phyloP scores from a whole-genome alignment of 73 alveolate species.

The Blepharisma stoltei region DNA sequence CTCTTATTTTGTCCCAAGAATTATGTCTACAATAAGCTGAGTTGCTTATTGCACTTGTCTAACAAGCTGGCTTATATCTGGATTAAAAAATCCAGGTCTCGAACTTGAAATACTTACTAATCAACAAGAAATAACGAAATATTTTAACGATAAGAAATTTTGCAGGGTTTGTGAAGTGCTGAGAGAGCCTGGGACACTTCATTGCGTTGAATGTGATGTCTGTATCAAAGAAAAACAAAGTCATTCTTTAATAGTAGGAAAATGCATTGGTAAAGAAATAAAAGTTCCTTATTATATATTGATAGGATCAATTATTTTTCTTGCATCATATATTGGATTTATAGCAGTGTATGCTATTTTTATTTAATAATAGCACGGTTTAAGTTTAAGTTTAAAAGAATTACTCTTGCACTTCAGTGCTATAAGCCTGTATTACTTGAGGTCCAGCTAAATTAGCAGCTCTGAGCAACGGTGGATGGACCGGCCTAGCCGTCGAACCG shows the following conservation, averaged over 20 bases:
- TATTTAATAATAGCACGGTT: too few relatives aligned
- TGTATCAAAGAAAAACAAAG: neutral
- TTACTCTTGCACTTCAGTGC: too few relatives aligned
- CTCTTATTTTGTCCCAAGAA: neutral
- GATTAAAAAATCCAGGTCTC: slow-evolving; percentile 3
- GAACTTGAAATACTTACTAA: neutral
- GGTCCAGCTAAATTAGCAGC: too few relatives aligned
- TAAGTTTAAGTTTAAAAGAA: too few relatives aligned
- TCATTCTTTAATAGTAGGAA: neutral
- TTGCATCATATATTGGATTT: too few relatives aligned
- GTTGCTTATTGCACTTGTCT: neutral
- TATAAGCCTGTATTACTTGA: too few relatives aligned
- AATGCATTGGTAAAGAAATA: slow-evolving; percentile 7
- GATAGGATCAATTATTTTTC: neutral
- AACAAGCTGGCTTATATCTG: neutral
- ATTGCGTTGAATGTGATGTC: slow-evolving; percentile 24
- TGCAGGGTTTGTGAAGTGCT: slow-evolving; percentile 27
- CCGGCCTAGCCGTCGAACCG: too few relatives aligned
- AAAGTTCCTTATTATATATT: neutral
- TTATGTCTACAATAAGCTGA: neutral
- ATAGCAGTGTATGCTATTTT: too few relatives aligned
- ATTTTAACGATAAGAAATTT: slow-evolving; percentile 16
- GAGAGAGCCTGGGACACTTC: slow-evolving; percentile 6
- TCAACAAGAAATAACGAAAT: neutral
- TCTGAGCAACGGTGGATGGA: too few relatives aligned